phyloP scores from a whole-genome alignment of 202 grass and related monocot genomes.

The Saccharum hybrid region DNA sequence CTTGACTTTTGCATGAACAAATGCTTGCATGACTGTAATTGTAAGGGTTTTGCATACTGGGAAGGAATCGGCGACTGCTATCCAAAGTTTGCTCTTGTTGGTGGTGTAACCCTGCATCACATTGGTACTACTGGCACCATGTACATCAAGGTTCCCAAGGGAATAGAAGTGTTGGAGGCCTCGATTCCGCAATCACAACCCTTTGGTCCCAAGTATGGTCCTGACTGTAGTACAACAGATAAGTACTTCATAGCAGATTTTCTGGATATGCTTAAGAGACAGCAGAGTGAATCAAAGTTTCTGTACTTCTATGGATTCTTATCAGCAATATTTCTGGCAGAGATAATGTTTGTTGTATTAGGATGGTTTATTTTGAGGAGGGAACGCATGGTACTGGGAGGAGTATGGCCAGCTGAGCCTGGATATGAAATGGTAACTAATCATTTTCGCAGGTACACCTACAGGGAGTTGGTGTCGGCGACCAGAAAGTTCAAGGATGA shows the following conservation, averaged over 20 bases:
- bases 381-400: constrained; percentile 11
- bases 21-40: constrained; percentile 45
- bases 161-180: neutral
- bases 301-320: constrained; percentile 49
- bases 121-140: constrained; percentile 5
- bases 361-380: constrained; percentile 35
- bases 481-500: constrained; percentile 47
- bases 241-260: neutral
- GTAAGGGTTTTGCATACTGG: constrained; percentile 42
- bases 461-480: constrained; percentile 40
- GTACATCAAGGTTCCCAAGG: constrained; percentile 46
- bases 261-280: neutral
- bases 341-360: constrained; percentile 9
- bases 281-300: constrained; percentile 24
- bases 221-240: constrained; percentile 19
- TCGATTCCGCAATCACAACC: constrained; percentile 30
- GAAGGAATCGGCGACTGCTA: constrained; percentile 48
- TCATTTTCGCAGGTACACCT: constrained; percentile 49
- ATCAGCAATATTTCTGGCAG: constrained; percentile 51
- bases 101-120: constrained; percentile 24
- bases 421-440: constrained; percentile 52
- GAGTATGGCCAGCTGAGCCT: constrained; percentile 36
- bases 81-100: constrained; percentile 39
- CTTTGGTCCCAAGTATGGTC: constrained; percentile 39
- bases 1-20: neutral